A percentile compares a stretch with the other conserved stretches of the same genome.
phyloP scores from a whole-genome alignment of 176 grass and related monocot genomes.

The Puya raimondii region DNA sequence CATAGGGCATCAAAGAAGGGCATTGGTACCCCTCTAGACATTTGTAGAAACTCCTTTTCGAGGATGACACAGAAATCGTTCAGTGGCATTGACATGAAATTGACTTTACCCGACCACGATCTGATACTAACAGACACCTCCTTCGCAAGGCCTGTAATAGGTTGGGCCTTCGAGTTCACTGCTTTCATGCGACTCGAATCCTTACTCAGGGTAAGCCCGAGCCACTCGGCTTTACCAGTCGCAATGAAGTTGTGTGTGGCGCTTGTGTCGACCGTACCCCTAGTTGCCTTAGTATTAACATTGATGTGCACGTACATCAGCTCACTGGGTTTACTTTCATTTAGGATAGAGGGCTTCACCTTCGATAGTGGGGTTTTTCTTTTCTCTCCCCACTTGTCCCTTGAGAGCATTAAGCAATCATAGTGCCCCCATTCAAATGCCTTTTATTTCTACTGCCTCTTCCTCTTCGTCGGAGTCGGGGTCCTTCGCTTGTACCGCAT shows the following conservation, averaged over 20 bases:
- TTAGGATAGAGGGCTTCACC: not conserved
- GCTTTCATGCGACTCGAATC: not conserved
- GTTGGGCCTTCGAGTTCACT: not conserved
- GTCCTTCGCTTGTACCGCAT: not conserved
- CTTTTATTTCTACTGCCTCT: not conserved
- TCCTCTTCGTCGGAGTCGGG: not conserved
- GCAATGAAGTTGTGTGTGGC: not conserved
- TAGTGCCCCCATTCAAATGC: not conserved
- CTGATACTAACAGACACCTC: not conserved
- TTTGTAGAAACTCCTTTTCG: not conserved
- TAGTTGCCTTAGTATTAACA: not conserved
- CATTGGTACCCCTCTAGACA: not conserved
- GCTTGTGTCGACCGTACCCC: not conserved
- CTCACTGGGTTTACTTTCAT: not conserved
- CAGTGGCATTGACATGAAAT: not conserved
- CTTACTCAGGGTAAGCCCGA: not conserved
- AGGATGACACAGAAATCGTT: not conserved
- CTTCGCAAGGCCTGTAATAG: not conserved
- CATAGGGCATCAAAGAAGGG: not conserved
- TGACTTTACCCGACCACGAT: not conserved
- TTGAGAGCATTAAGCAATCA: not conserved
- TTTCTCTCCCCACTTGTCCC: not conserved
- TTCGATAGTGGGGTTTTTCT: too few species aligned
- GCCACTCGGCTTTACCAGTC: not conserved
- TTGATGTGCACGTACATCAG: not conserved